phyloP scores from a whole-genome alignment of 2,329 filamentous ascomycete genomes.

The Stagonosporopsis rhizophila region DNA sequence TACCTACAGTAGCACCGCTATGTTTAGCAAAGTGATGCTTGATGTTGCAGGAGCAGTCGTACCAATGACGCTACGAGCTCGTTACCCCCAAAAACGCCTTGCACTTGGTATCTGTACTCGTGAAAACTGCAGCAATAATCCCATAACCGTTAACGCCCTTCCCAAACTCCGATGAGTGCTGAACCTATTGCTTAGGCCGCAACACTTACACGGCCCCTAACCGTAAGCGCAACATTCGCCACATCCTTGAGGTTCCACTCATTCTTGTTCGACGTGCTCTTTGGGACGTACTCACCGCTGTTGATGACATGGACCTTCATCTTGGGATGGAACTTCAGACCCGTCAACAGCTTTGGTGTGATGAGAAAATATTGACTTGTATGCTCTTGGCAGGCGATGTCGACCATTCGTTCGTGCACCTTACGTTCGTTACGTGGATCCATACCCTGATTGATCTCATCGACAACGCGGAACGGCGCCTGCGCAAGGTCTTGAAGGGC shows the following conservation, averaged over 20 bases:
- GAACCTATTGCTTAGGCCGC: conserved; percentile 19
- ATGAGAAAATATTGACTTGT: conserved; percentile 89
- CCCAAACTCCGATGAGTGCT: neutral
- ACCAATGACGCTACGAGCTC: conserved; percentile 1
- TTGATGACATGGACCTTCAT: conserved; percentile 96
- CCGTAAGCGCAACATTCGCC: conserved; percentile 41
- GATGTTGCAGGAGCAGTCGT: conserved; percentile 8
- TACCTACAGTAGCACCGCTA: conserved; percentile 12
- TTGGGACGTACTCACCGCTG: conserved; percentile 73
- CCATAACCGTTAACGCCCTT: conserved; percentile 2
- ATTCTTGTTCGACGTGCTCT: conserved; percentile 39
- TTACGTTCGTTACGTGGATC: conserved; percentile 97
- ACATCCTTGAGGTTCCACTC: conserved; percentile 55
- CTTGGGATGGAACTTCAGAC: conserved; percentile 82
- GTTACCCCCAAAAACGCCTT: neutral
- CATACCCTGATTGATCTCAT: conserved; percentile 99
- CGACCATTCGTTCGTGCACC: conserved; percentile 97
- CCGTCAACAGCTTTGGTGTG: conserved; percentile 90
- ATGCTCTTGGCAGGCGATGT: conserved; percentile 88
- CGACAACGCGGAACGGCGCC: conserved; percentile 95
- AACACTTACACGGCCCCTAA: conserved; percentile 32
- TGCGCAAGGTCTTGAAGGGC: conserved; percentile 91
- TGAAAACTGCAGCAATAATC: conserved; percentile 2
- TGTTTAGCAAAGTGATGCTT: conserved; percentile 1
- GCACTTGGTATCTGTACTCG: conserved; percentile 12